A percentile compares a stretch with the other conserved stretches of the same genome.
These are phyloP conservation scores for Epichloe bromicola DNA, from an alignment of 2,329 filamentous ascomycete species.

Conservation along the genomic window DNA sequence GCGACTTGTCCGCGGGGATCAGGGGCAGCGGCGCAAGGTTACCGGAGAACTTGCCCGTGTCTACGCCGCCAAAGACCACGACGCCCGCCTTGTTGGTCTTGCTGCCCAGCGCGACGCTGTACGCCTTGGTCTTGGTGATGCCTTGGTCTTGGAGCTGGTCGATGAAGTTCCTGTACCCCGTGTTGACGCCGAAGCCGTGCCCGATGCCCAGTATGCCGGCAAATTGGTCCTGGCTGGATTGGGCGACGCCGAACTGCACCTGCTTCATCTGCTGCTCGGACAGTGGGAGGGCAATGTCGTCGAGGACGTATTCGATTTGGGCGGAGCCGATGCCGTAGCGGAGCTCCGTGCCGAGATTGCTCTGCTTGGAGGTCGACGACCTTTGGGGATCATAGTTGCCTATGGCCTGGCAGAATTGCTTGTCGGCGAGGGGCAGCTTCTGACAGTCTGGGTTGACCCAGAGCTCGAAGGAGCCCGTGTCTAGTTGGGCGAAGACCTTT, in stretches of 20 bases:
- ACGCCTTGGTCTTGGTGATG: constrained; percentile 46
- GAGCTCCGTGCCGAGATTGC: constrained; percentile 26
- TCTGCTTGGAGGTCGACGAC: constrained; percentile 26
- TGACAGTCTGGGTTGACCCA: constrained; percentile 51
- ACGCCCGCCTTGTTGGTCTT: constrained; percentile 46
- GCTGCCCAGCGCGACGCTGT: constrained; percentile 52
- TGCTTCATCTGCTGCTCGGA: constrained; percentile 21
- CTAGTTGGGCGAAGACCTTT: constrained; percentile 39
- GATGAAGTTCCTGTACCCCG: constrained; percentile 36
- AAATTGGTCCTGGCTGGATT: constrained; percentile 31
- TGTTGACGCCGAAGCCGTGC: constrained; percentile 39
- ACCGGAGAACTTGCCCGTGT: constrained; percentile 51
- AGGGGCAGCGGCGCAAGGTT: constrained; percentile 48
- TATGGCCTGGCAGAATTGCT: constrained; percentile 30
- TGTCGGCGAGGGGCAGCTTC: constrained; percentile 26
- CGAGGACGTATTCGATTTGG: constrained; percentile 35
- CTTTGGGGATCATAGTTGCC: constrained; percentile 29
- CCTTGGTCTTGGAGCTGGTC: constrained; percentile 37
- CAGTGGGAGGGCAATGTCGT: constrained; percentile 31
- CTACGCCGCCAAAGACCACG: constrained; percentile 55
- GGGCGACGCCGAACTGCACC: constrained; percentile 57
- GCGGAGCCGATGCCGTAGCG: constrained; percentile 39
- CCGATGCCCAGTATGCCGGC: constrained; percentile 63
- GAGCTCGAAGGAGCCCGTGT: constrained; percentile 47
- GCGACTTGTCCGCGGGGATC: constrained; percentile 38